Conservation (phyloP, 1,139 yeast species). For the Zygoascus sp. region DNA sequence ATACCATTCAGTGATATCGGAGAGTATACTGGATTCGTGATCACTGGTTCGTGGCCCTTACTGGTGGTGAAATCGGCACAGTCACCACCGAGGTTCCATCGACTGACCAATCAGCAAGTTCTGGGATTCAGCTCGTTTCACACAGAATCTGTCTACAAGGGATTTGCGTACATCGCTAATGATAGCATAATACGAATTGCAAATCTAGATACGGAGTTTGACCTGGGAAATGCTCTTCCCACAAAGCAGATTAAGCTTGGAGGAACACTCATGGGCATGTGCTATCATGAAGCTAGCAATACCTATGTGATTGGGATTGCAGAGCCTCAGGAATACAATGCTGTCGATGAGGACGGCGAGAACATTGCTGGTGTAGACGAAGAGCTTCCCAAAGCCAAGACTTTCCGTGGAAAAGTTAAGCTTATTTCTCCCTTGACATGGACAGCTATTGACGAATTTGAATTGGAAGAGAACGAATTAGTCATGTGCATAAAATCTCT, state of each 20-base stretch:
- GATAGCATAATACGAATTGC: conserved; percentile 47
- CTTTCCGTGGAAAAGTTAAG: conserved; percentile 58
- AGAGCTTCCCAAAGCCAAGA: conserved; percentile 47
- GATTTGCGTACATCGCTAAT: conserved; percentile 70
- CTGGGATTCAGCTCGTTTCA: conserved; percentile 30
- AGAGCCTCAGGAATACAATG: conserved; percentile 55
- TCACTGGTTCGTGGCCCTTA: conserved; percentile 70
- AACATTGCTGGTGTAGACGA: conserved; percentile 57
- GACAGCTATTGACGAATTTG: conserved; percentile 69
- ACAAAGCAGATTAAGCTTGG: conserved; percentile 35
- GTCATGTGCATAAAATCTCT: conserved; percentile 57
- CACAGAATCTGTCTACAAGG: conserved; percentile 38
- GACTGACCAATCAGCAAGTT: conserved; percentile 57
- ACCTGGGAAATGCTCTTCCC: conserved; percentile 26
- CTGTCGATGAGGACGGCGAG: conserved; percentile 72
- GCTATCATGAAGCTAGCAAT: conserved; percentile 68
- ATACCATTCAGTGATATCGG: conserved; percentile 34
- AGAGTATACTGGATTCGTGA: conserved; percentile 58
- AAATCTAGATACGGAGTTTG: conserved; percentile 23
- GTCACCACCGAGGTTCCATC: conserved; percentile 63
- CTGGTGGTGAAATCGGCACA: conserved; percentile 60
- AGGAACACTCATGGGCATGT: conserved; percentile 50
- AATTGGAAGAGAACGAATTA: conserved; percentile 63
- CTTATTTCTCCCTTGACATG: conserved; percentile 72
- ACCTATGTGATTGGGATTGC: conserved; percentile 64